Evolutionary conservation across 2,329 filamentous ascomycete genomes (phyloP), one percentile per base, ranked within the genome.

Genomic region (Colletotrichum brevisporum): DNA sequence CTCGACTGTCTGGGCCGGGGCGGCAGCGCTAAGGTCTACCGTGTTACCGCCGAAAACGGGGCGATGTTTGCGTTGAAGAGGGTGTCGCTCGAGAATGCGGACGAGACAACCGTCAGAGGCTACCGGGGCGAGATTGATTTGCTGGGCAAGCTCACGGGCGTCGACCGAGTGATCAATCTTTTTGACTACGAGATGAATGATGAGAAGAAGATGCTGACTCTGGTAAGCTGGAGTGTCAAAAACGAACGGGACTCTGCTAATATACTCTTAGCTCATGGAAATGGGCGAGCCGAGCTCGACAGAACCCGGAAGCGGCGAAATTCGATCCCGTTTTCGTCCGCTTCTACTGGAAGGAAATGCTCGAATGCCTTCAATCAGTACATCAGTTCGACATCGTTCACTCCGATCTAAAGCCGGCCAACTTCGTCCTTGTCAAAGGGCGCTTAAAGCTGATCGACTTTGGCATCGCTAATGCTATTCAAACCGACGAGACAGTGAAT

Each of bases 321-420:
- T 92, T 99, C 70, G 96, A 99, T 77, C 88, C 94, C 2, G 93
- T 92, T 61, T 98, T 98, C 79, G 94, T 96, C 13, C 92, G 96
- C n/a, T 97, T 93, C 81, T 97, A 97, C 84, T 99, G 96, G 96
- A 96, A 97, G 80, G 96, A 99, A 82, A 99, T 99, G 96, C 90
- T 99, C 18, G 94, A 97, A 79, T 98, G 96, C 78, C 90, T 99
- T 6, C 89, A 93, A 73, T 90, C 95, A 0, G 94, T 99, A 1
- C 96, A 99, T 78, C 89, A 92, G 13, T 87, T 92, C 78, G 94
- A 98, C 76, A 95, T 99, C 72, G 96, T 99, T 3, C 96, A 99
- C 81, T 97, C 94, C 0, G 96, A 99, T 77, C 86, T 99, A 45
- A 99, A 99, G 80, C 96, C 96, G 0, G 95, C 95, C 75, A 99